A percentile compares a stretch with the other conserved stretches of the same genome.
Conservation (phyloP, 1,284 basidiomycete genomes). For the Schizopora paradoxa region DNA sequence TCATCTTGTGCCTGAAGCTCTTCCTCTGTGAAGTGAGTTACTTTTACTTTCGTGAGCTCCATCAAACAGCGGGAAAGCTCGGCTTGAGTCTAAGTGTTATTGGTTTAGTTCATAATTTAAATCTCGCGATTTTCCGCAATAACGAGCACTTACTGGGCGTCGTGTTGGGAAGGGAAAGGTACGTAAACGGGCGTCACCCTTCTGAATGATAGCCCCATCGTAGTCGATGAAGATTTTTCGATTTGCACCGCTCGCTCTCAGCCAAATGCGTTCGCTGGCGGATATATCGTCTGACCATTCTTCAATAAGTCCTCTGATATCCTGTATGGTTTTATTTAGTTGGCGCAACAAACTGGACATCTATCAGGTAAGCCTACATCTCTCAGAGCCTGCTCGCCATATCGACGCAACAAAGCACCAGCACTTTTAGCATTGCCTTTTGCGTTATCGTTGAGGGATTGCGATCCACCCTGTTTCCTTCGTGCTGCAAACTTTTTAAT, state of each 20-base stretch:
- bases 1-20: constrained; percentile 83
- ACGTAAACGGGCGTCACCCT: constrained; percentile 73
- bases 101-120: constrained; percentile 16
- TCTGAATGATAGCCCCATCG: constrained; percentile 59
- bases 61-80: constrained; percentile 85
- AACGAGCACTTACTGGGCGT: constrained; percentile 61
- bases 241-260: constrained; percentile 82
- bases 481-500: constrained; percentile 54
- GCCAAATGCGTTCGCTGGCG: constrained; percentile 81
- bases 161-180: constrained; percentile 93
- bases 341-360: constrained; percentile 6
- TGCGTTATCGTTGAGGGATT: constrained; percentile 88
- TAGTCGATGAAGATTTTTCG: constrained; percentile 86
- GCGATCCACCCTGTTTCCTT: constrained; percentile 95
- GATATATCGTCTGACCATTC: constrained; percentile 85
- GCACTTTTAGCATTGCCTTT: constrained; percentile 93
- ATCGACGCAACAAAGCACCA: constrained; percentile 90
- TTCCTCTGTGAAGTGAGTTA: constrained; percentile 83
- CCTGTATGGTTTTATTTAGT: constrained; percentile 40
- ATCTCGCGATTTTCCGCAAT: background rate
- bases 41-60: constrained; percentile 83
- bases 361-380: constrained; percentile 52
- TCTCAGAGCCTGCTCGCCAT: constrained; percentile 89
- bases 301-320: constrained; percentile 75
- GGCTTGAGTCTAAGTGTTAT: constrained; percentile 82